phyloP scores from a whole-genome alignment of 1,284 basidiomycete genomes.

The Anthracocystis setariae region DNA sequence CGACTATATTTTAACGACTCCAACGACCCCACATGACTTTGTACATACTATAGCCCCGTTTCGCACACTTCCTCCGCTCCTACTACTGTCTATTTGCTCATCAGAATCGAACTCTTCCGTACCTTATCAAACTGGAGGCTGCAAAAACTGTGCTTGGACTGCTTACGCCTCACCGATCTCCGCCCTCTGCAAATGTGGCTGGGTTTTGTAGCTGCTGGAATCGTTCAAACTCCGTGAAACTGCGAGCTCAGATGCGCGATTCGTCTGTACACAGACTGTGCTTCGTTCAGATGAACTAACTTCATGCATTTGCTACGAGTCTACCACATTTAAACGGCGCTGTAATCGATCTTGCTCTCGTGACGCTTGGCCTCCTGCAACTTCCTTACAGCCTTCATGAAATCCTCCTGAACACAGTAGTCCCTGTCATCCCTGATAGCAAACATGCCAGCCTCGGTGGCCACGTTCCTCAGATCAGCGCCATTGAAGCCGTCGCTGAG shows the following conservation, averaged over 20 bases:
- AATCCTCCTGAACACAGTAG: conserved; percentile 78
- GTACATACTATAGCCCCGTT: background rate
- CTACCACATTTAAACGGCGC: conserved; percentile 29
- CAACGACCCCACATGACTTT: no score
- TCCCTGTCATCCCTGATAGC: conserved; percentile 90
- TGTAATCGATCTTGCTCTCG: conserved; percentile 66
- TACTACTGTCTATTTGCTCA: background rate
- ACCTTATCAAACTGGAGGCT: background rate
- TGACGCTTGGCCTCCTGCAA: conserved; percentile 76
- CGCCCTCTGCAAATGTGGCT: no score
- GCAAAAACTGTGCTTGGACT: no score
- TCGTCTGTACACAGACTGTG: no score
- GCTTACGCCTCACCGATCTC: no score
- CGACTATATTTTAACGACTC: no score
- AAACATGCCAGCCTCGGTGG: conserved; percentile 99
- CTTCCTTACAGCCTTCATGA: conserved; percentile 97
- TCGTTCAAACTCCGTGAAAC: no score
- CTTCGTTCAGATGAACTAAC: no score
- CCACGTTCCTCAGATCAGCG: conserved; percentile 88
- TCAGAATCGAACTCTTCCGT: background rate
- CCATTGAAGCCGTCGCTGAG: conserved; percentile 70
- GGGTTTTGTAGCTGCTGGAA: no score
- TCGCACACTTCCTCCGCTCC: no score
- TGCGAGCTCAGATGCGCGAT: background rate
- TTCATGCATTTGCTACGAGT: no score